Conservation (phyloP, 371 early-diverging fungal genomes). For the Fennellomyces sp. region DNA sequence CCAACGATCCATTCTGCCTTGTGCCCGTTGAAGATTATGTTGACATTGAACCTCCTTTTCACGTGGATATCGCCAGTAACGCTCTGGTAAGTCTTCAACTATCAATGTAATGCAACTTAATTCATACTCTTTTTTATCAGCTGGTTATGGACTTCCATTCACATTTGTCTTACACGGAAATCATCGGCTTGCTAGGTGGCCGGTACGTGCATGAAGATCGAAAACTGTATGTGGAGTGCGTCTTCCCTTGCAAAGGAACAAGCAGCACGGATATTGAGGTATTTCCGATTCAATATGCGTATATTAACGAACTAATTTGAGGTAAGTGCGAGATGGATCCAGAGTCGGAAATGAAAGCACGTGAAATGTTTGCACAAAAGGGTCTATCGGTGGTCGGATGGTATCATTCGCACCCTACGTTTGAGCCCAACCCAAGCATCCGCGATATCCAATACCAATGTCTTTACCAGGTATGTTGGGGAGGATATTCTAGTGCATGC, state of each 20-base stretch:
- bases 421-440: constrained; percentile 81
- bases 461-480: constrained; percentile 63
- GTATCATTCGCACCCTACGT: constrained; percentile 92
- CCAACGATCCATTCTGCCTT: constrained; percentile 71
- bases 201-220: constrained; percentile 44
- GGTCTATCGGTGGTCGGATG: constrained; percentile 86
- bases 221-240: constrained; percentile 44
- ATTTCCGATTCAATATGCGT: not conserved
- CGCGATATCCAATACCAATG: constrained; percentile 86
- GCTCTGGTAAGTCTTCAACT: constrained; percentile 51
- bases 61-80: constrained; percentile 59
- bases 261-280: constrained; percentile 73
- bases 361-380: constrained; percentile 68
- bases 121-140: constrained; percentile 28
- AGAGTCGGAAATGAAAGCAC: constrained; percentile 72
- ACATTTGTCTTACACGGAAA: constrained; percentile 81
- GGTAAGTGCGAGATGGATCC: constrained; percentile 64
- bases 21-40: constrained; percentile 62
- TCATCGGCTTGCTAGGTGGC: constrained; percentile 87
- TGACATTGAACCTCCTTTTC: constrained; percentile 59
- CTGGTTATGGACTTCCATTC: constrained; percentile 88
- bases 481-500: not conserved
- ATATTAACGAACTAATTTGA: not conserved
- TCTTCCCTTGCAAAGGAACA: constrained; percentile 70
- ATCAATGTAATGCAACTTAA: not conserved